Conservation (phyloP, 305 asterid genomes). For the Solanum hybrid region DNA sequence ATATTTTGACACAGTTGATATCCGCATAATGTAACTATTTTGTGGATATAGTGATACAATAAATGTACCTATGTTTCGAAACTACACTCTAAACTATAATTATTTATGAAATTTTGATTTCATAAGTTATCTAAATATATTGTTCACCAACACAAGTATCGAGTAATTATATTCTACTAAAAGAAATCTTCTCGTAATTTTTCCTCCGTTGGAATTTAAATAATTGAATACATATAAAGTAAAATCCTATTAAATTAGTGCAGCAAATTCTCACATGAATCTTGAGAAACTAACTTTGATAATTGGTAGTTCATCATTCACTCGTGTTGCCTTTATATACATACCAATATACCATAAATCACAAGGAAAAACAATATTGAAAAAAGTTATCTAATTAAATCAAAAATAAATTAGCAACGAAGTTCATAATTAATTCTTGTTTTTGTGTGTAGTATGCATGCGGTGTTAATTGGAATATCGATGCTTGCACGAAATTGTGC, state of each 20-base stretch:
- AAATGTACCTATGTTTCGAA: not conserved
- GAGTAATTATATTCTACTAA: not conserved
- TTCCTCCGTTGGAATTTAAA: not conserved
- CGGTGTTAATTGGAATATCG: not conserved
- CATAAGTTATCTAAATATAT: not conserved
- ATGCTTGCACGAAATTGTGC: rapidly evolving
- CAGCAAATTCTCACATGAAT: not conserved
- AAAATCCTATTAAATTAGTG: not conserved
- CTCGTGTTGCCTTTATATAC: not conserved
- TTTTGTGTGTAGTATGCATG: not conserved
- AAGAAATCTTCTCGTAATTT: not conserved
- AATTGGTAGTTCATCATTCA: not conserved
- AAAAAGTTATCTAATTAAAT: not conserved
- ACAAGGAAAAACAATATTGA: not conserved
- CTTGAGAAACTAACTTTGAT: not conserved
- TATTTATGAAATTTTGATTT: not conserved
- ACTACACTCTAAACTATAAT: not conserved
- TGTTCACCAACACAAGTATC: not conserved
- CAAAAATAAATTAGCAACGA: not conserved
- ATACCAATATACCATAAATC: not conserved
- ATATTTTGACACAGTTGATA: rapidly evolving
- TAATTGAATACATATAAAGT: not conserved
- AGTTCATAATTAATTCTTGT: not conserved
- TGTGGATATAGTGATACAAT: not conserved
- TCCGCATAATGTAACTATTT: not conserved